phyloP scores from a whole-genome alignment of 768 basidiomycete species.

The Mycena leptocephala region DNA sequence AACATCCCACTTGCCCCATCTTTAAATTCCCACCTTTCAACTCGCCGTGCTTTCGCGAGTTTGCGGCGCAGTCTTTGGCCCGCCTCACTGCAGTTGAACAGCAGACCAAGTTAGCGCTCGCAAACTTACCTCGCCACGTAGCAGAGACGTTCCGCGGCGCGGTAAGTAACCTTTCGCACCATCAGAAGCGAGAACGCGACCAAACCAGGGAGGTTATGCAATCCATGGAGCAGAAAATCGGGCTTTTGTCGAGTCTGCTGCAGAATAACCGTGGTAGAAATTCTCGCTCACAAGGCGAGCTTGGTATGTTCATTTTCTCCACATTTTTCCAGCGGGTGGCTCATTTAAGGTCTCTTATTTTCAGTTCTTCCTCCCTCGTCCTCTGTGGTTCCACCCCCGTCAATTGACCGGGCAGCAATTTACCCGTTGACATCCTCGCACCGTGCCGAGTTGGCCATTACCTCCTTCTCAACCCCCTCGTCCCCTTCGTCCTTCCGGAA shows the following conservation, averaged over 20 bases:
- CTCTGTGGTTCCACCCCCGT: neutral
- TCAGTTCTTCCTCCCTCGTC: neutral
- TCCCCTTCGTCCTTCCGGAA: no score
- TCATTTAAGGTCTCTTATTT: neutral
- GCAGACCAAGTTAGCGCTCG: neutral
- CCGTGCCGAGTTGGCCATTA: no score
- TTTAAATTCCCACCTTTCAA: constrained; percentile 10
- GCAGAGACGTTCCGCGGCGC: constrained; percentile 7
- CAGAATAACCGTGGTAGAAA: neutral
- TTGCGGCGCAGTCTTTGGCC: neutral
- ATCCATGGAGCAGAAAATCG: neutral
- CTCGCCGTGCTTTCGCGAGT: neutral
- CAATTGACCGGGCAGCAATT: neutral
- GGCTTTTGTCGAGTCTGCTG: neutral
- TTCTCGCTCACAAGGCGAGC: neutral
- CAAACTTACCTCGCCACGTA: neutral
- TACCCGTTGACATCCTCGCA: neutral
- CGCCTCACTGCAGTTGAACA: neutral
- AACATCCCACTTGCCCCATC: neutral
- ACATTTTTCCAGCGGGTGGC: neutral
- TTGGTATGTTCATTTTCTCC: neutral
- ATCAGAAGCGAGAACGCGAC: neutral
- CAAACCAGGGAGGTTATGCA: neutral
- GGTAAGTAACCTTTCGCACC: neutral
- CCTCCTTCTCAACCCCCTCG: no score